Conservation (phyloP, 768 basidiomycete species). For the Polyporus arcularius region DNA sequence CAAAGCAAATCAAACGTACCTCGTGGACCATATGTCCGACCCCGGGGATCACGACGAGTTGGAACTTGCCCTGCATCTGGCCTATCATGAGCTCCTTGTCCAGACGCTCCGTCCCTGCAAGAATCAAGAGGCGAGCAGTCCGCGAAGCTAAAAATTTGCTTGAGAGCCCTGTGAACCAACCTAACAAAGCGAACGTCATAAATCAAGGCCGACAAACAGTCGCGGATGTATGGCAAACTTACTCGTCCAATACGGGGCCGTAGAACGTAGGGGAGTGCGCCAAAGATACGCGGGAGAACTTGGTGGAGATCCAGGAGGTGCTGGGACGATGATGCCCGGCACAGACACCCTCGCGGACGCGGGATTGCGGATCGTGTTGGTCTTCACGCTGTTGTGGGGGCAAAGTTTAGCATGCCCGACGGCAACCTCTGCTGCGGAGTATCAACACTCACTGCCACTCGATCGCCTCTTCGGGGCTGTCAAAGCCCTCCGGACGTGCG, state of each 20-base stretch:
- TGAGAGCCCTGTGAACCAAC: conserved; percentile 90
- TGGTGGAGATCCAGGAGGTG: conserved; percentile 35
- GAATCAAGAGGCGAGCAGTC: conserved; percentile 82
- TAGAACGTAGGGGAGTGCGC: conserved; percentile 82
- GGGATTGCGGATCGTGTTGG: conserved; percentile 79
- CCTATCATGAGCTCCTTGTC: conserved; percentile 95
- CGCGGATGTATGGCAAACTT: conserved; percentile 26
- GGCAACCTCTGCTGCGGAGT: not conserved
- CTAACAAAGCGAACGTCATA: conserved; percentile 40
- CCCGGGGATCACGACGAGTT: conserved; percentile 81
- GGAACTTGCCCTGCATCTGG: conserved; percentile 85
- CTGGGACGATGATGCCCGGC: conserved; percentile 68
- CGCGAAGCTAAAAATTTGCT: conserved; percentile 73
- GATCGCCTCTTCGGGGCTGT: conserved; percentile 80
- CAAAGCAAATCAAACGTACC: conserved; percentile 43
- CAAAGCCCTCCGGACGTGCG: conserved; percentile 83
- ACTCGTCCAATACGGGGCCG: conserved; percentile 92
- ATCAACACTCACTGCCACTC: conserved; percentile 86
- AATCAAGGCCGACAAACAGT: not conserved
- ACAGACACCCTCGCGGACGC: conserved; percentile 88
- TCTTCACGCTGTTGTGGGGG: conserved; percentile 56
- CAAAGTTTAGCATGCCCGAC: not conserved
- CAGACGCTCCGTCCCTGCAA: conserved; percentile 91
- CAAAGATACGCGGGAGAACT: conserved; percentile 58
- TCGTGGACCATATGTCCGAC: conserved; percentile 96